Evolutionary conservation across 2,329 filamentous ascomycete species (phyloP), one percentile per base, ranked within the genome.

Genomic region (Colletotrichum sidae): DNA sequence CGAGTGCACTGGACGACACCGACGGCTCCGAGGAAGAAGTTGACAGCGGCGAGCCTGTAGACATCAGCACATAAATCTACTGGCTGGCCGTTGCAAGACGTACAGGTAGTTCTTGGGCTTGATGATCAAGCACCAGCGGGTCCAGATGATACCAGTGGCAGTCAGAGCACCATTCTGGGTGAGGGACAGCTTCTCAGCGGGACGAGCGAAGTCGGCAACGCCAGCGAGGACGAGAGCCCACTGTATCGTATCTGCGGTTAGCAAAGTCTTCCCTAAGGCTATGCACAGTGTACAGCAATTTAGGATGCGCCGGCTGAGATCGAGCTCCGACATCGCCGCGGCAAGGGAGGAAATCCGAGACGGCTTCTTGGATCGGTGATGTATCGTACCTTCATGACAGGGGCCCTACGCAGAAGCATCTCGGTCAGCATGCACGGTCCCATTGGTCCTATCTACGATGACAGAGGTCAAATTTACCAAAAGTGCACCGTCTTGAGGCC

Each of bases 51-150:
- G 65, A 99, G 90, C 67, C 91, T 94, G 68, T 10, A 45, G 44
- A 33, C 39, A 33, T 60, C 12, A 35, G 38, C 7, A 42, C 8
- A 25, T 25, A 25, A 25, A 25, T 25, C 25, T 25, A 25, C 25
- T 25, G 13, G 5, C 15, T 57, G 11, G 2, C 1, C 4, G 15
- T 11, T 2, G n/a, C 25, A 46, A 25, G 17, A 82, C 89, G 52
- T 83, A 93, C 90, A 97, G 91, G 75, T 94, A 83, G 85, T 99
- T 99, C 81, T 89, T 90, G 63, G 96, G 96, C 80, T 90, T 94
- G 82, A 99, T 99, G 79, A 99, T 92, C 77, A 98, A 86, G 86
- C 96, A 99, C 96, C 96, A 99, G 71, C 96, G 89, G 50, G 96
- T 99, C 96, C 96, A 99, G 86, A 99, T 99, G 70, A 92, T 81